Conservation (phyloP, 2,329 filamentous ascomycete genomes). For the Bipolaris cookei region DNA sequence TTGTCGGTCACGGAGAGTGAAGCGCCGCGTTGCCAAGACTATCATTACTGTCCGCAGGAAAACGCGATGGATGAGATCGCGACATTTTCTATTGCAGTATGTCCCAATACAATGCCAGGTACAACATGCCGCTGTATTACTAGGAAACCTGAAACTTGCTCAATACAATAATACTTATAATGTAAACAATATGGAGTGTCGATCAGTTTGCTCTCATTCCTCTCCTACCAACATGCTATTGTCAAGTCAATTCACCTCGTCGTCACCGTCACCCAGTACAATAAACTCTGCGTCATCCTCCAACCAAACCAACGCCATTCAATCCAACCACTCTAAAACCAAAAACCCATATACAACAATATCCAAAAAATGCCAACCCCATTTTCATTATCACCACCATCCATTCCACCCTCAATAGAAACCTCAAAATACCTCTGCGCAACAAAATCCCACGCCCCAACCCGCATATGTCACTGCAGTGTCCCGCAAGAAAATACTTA, state of each 20-base stretch:
- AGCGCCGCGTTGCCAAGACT: background rate
- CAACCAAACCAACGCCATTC: background rate
- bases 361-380: background rate
- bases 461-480: slow-evolving; percentile 1
- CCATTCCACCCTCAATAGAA: background rate
- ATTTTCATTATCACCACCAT: background rate
- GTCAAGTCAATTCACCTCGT: background rate
- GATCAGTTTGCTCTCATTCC: slow-evolving; percentile 1
- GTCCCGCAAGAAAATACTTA: background rate
- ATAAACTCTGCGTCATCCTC: slow-evolving; percentile 1
- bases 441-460: background rate
- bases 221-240: background rate
- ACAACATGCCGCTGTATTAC: background rate
- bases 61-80: background rate
- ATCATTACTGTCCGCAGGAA: background rate
- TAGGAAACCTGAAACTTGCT: background rate
- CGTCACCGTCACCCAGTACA: background rate
- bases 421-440: background rate
- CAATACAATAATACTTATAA: background rate
- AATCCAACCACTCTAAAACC: background rate
- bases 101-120: background rate
- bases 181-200: background rate
- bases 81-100: too few species aligned
- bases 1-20: slow-evolving; percentile 17
- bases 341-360: too few species aligned